A percentile compares a stretch with the other conserved stretches of the same genome.
Conservation (phyloP, 805 yeast species). For the Wickerhamomyces chaumierensis region DNA sequence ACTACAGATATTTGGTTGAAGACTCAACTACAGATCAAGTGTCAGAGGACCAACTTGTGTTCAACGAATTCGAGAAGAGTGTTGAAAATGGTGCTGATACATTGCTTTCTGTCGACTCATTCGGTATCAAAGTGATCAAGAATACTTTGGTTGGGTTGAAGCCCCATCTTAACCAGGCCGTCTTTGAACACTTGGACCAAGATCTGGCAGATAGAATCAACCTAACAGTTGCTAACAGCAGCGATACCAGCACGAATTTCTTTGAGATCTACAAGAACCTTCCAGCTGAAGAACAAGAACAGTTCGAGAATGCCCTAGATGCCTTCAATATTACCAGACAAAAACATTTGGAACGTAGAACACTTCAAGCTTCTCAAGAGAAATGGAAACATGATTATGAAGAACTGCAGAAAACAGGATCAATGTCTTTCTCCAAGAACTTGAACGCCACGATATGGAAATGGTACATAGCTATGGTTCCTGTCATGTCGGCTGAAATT, state of each 20-base stretch:
- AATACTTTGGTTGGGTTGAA: slow-evolving; percentile 52
- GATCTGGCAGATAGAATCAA: slow-evolving; percentile 26
- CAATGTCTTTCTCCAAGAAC: slow-evolving; percentile 37
- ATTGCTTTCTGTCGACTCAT: slow-evolving; percentile 59
- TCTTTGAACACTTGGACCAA: slow-evolving; percentile 21
- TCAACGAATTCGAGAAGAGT: slow-evolving; percentile 18
- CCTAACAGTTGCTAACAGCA: slow-evolving; percentile 16
- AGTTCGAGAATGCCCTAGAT: slow-evolving; percentile 61
- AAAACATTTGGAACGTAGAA: slow-evolving; percentile 59
- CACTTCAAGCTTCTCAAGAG: slow-evolving; percentile 75
- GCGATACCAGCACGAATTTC: slow-evolving; percentile 35
- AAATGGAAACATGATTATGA: slow-evolving; percentile 84
- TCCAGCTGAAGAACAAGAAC: slow-evolving; percentile 32
- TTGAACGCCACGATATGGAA: slow-evolving; percentile 69
- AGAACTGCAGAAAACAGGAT: slow-evolving; percentile 48
- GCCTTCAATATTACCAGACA: slow-evolving; percentile 69
- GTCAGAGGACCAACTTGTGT: not conserved
- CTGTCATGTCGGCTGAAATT: slow-evolving; percentile 59
- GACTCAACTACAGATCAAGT: slow-evolving; percentile 3
- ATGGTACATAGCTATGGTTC: slow-evolving; percentile 72
- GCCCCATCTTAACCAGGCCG: slow-evolving; percentile 18
- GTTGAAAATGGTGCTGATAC: slow-evolving; percentile 43
- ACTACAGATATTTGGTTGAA: slow-evolving; percentile 22
- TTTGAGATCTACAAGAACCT: slow-evolving; percentile 53
- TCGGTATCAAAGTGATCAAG: slow-evolving; percentile 69